Evolutionary conservation across 306 rosid genomes (phyloP), one percentile per base, ranked within the genome.

Genomic region (Neltuma alba): DNA sequence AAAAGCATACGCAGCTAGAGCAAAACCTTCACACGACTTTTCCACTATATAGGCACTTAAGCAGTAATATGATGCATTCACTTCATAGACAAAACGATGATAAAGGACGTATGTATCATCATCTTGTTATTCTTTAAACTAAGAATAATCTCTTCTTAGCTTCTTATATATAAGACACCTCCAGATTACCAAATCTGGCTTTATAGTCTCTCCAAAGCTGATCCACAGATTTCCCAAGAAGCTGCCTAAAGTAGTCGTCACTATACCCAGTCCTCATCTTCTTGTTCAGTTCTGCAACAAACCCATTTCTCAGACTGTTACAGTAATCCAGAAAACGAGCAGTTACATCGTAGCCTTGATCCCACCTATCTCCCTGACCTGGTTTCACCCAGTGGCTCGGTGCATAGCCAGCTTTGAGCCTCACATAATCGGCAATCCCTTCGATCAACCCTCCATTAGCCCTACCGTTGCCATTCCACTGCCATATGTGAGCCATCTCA

Each of bases 391-490:
- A 86, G 25, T 83, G 77, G 20, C 80, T 36, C 2, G 89, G 85
- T 2, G 27, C 64, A 33, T 50, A 84, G 11, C 86, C 86, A 0
- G 86, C 69, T 72, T 69, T 86, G 67, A 86, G 50, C 86, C 89
- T 79, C 75, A 88, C 89, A 36, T 20, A 86, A 18, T 88, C 92
- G 0, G 85, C 89, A 4, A 88, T 81, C 88, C 89, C 70, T 64
- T 64, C 70, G 0, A 34, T 64, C 42, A 64, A 64, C 27, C 70
- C 44, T 16, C 70, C 44, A 52, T 84, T 82, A 5, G 72, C 76
- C 33, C n/a, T 0, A 11, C 72, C 61, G 0, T 65, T 80, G 10
- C 84, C 88, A 54, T 85, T 62, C 84, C 80, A 75, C 76, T 78
- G 87, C 87, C 80, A 83, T 3, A 76, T 25, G 16, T 83, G 89